A percentile compares a stretch with the other conserved stretches of the same genome.
Evolutionary conservation across 78 protist genomes (phyloP).

Genomic region (Dictyostelium discoideum): DNA sequence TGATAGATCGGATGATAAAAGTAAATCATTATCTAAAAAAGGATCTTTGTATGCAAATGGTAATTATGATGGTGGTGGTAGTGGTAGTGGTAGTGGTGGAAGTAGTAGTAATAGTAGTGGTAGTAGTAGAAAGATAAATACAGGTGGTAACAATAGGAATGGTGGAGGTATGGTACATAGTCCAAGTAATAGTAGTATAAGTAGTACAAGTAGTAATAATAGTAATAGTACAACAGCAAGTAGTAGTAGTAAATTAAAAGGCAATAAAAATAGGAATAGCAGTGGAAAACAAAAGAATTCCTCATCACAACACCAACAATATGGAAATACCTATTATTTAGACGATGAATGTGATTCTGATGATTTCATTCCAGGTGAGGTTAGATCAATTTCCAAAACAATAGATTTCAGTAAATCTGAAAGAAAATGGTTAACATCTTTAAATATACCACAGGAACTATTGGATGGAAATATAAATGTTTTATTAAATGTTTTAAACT

Average conservation of each 20-base stretch:
- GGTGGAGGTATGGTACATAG: constrained; percentile 2
- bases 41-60: background rate
- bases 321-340: background rate
- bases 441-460: constrained; percentile 31
- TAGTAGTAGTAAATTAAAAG: background rate
- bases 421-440: constrained; percentile 36
- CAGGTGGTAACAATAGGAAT: background rate
- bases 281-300: background rate
- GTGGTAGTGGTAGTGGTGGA: background rate
- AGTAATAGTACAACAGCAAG: background rate
- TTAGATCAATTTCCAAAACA: constrained; percentile 42
- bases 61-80: background rate
- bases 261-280: background rate
- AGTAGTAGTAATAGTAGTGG: background rate
- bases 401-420: constrained; percentile 49
- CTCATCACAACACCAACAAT: background rate
- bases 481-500: constrained; percentile 49
- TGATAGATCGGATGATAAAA: constrained; percentile 18
- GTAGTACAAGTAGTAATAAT: constrained; percentile 5
- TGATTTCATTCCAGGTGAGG: constrained; percentile 57
- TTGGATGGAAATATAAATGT: constrained; percentile 31
- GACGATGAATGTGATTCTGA: constrained; percentile 42
- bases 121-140: background rate
- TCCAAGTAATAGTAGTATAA: background rate
- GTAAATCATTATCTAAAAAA: background rate